These are phyloP conservation scores for Cyclotella distinguenda DNA, from an alignment of 108 stramenopile species.

Conservation along the genomic window DNA sequence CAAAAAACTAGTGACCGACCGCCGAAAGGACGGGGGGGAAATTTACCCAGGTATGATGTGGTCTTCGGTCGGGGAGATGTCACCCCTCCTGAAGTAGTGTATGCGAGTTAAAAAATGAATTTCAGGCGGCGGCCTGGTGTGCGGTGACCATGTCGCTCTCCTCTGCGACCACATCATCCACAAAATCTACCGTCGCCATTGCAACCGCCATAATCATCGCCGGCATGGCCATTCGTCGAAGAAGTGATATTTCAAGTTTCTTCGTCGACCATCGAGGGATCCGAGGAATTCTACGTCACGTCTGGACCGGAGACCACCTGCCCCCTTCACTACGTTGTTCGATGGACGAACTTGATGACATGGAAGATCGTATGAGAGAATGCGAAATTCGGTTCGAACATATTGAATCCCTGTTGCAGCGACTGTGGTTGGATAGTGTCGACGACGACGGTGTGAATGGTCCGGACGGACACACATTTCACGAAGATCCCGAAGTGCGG, in stretches of 20 bases:
- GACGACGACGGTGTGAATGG: slow-evolving; percentile 13
- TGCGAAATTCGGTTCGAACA: slow-evolving; percentile 30
- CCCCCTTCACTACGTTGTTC: slow-evolving; percentile 43
- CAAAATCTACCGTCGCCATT: slow-evolving; percentile 7
- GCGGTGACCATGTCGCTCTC: too few relatives aligned
- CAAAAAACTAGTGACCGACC: too few relatives aligned
- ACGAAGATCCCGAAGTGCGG: slow-evolving; percentile 33
- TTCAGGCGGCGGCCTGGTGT: too few relatives aligned
- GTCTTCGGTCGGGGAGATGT: too few relatives aligned
- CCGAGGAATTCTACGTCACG: slow-evolving; percentile 18
- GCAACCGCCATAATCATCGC: slow-evolving; percentile 11
- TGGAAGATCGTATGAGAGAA: slow-evolving; percentile 28
- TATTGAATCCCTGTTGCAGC: slow-evolving; percentile 37
- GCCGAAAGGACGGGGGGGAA: too few relatives aligned
- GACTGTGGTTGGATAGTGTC: slow-evolving; percentile 36
- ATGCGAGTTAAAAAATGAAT: too few relatives aligned
- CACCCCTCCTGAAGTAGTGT: too few relatives aligned
- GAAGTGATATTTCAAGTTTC: slow-evolving; percentile 6
- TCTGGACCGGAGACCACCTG: slow-evolving; percentile 43
- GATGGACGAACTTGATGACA: slow-evolving; percentile 45
- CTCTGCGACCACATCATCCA: too few relatives aligned
- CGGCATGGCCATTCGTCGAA: not conserved
- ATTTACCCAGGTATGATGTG: too few relatives aligned
- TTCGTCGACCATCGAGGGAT: slow-evolving; percentile 31
- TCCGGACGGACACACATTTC: slow-evolving; percentile 16